Conservation (phyloP, 164 flowering plant species). For the Vitis amurensis region DNA sequence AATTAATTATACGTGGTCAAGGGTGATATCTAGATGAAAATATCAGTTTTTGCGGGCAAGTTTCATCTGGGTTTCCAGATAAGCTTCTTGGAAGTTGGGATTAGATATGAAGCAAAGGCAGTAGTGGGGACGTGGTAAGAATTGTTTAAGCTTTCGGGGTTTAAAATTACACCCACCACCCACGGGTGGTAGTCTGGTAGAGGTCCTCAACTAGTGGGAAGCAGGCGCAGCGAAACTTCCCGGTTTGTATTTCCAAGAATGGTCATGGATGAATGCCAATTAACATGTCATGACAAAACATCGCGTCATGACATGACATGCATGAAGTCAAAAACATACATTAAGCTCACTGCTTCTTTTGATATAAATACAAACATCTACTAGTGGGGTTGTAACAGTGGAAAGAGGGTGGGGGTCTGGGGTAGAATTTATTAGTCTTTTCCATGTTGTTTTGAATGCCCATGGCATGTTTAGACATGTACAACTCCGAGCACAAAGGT, state of each 20-base stretch:
- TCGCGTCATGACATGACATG: conserved; percentile 31
- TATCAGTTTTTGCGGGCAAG: too few species aligned
- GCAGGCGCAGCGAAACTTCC: not conserved
- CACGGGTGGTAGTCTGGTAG: not conserved
- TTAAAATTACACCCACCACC: too few species aligned
- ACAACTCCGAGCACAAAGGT: conserved; percentile 59
- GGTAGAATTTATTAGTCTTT: conserved; percentile 9
- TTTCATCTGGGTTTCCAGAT: too few species aligned
- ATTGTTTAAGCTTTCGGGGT: too few species aligned
- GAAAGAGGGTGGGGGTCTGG: conserved; percentile 13
- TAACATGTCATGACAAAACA: conserved; percentile 32
- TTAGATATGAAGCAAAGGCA: too few species aligned
- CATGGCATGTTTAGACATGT: conserved; percentile 78
- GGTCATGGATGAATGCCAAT: conserved; percentile 17
- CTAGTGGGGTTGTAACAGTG: conserved; percentile 14
- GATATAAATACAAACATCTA: conserved; percentile 34
- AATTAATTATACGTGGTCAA: too few species aligned
- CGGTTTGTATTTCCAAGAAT: conserved; percentile 4
- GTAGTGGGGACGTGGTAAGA: too few species aligned
- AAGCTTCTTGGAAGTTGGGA: too few species aligned
- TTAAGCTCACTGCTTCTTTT: not conserved
- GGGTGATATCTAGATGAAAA: too few species aligned
- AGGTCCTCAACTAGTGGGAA: conserved; percentile 13
- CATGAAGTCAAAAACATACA: conserved; percentile 12
- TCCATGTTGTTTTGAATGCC: conserved; percentile 16